Evolutionary conservation across 805 yeast genomes (phyloP).

Genomic region (Yamadazyma sp.): DNA sequence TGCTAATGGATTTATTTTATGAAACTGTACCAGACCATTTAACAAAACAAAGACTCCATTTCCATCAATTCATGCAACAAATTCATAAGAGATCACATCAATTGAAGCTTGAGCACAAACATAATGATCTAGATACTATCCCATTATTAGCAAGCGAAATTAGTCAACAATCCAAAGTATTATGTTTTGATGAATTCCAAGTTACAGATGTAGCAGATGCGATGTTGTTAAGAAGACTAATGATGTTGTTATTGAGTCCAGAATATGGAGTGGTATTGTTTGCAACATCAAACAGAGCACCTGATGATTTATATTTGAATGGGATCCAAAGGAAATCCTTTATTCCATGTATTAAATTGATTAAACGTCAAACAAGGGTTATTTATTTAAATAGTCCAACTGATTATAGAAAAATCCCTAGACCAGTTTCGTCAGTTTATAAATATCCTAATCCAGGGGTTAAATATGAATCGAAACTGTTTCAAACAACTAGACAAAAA

Average conservation of each 20-base stretch:
- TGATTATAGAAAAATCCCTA: constrained; percentile 86
- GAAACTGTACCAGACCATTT: constrained; percentile 75
- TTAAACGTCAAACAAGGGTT: constrained; percentile 72
- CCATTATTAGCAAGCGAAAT: constrained; percentile 83
- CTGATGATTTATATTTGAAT: constrained; percentile 87
- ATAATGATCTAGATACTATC: constrained; percentile 68
- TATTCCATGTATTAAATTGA: constrained; percentile 83
- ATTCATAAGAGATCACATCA: constrained; percentile 85
- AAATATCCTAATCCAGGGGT: constrained; percentile 68
- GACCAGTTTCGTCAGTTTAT: constrained; percentile 79
- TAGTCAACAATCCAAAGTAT: constrained; percentile 67
- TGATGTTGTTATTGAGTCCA: constrained; percentile 62
- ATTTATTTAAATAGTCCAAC: constrained; percentile 85
- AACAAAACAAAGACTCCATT: constrained; percentile 80
- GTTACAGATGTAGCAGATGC: constrained; percentile 99
- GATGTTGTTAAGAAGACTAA: constrained; percentile 80
- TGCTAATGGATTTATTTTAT: constrained; percentile 96
- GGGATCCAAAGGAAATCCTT: constrained; percentile 93
- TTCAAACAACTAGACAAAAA: constrained; percentile 46
- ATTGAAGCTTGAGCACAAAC: constrained; percentile 55
- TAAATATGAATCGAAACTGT: constrained; percentile 48
- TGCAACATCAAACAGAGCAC: constrained; percentile 94
- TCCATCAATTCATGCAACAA: constrained; percentile 96
- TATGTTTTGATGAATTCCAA: constrained; percentile 97
- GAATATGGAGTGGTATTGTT: constrained; percentile 83